Percentiles rank a stretch among this genome's conserved stretches.
Evolutionary conservation across 1,139 yeast genomes (phyloP).

Genomic region (Taphrina communis): DNA sequence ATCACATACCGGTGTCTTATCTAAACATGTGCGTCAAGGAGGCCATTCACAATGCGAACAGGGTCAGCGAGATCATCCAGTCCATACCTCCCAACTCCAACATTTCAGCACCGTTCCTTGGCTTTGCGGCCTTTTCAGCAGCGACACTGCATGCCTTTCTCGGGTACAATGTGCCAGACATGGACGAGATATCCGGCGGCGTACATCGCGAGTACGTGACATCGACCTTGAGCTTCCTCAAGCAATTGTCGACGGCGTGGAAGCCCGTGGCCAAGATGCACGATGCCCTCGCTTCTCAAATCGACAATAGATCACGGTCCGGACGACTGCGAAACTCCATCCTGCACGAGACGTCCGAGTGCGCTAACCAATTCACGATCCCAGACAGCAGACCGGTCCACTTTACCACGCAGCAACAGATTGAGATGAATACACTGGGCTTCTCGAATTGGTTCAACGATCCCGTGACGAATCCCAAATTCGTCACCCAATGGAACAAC

Average conservation of each 20-base stretch:
- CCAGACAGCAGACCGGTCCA: slow-evolving; percentile 21
- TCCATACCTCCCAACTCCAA: background rate
- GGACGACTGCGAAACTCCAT: slow-evolving; percentile 11
- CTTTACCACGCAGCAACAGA: slow-evolving; percentile 21
- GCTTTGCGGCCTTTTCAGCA: slow-evolving; percentile 32
- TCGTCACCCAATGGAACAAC: slow-evolving; percentile 3
- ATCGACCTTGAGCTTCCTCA: slow-evolving; percentile 13
- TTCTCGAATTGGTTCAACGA: slow-evolving; percentile 31
- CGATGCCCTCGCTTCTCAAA: slow-evolving; percentile 25
- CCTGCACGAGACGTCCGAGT: slow-evolving; percentile 19
- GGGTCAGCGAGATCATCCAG: slow-evolving; percentile 22
- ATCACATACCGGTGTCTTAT: slow-evolving; percentile 19
- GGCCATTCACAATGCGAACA: slow-evolving; percentile 21
- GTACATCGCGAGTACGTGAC: slow-evolving; percentile 10
- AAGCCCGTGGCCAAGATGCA: slow-evolving; percentile 25
- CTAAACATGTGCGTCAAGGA: slow-evolving; percentile 24
- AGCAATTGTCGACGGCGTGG: slow-evolving; percentile 5
- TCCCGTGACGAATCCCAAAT: slow-evolving; percentile 10
- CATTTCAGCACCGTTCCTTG: slow-evolving; percentile 29
- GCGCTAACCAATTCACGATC: slow-evolving; percentile 14
- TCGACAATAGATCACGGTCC: background rate
- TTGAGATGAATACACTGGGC: slow-evolving; percentile 23
- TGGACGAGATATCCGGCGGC: background rate
- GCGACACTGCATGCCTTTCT: slow-evolving; percentile 28
- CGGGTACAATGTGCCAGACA: slow-evolving; percentile 16